phyloP scores from a whole-genome alignment of 805 yeast genomes.

The Candida lessepsii region DNA sequence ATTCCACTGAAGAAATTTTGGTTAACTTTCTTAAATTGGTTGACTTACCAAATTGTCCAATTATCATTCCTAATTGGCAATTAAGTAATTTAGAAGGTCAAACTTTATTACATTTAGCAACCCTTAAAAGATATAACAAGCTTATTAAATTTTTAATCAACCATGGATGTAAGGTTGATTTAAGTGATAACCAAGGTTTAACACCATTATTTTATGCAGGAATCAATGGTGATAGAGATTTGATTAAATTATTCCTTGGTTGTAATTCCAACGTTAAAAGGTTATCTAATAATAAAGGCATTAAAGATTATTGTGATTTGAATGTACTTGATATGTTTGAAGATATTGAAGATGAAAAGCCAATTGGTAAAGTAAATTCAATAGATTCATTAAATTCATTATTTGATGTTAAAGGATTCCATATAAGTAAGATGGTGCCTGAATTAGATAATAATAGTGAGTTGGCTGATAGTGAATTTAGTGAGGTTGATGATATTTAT shows the following conservation, averaged over 20 bases:
- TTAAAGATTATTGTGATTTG: slow-evolving; percentile 44
- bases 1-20: slow-evolving; percentile 50
- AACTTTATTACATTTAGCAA: slow-evolving; percentile 82
- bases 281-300: slow-evolving; percentile 48
- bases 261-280: slow-evolving; percentile 61
- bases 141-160: slow-evolving; percentile 64
- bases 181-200: slow-evolving; percentile 74
- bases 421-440: slow-evolving; percentile 40
- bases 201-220: slow-evolving; percentile 90
- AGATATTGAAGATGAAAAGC: slow-evolving; percentile 19
- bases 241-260: slow-evolving; percentile 58
- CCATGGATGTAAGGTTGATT: slow-evolving; percentile 66
- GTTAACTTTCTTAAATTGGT: slow-evolving; percentile 55
- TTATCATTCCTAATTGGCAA: slow-evolving; percentile 70
- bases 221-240: slow-evolving; percentile 65
- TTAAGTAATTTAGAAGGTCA: slow-evolving; percentile 83
- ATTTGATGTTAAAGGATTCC: slow-evolving; percentile 40
- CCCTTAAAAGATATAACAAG: slow-evolving; percentile 65
- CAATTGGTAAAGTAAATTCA: slow-evolving; percentile 30
- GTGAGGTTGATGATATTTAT: slow-evolving; percentile 18
- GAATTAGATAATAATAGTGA: slow-evolving; percentile 27
- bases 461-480: slow-evolving; percentile 30
- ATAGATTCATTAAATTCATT: slow-evolving; percentile 41
- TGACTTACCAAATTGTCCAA: slow-evolving; percentile 62
- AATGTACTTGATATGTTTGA: slow-evolving; percentile 44